Base-by-base conservation (phyloP, 148 eudicot species). In the Vaccinium vitisidaea region DNA sequence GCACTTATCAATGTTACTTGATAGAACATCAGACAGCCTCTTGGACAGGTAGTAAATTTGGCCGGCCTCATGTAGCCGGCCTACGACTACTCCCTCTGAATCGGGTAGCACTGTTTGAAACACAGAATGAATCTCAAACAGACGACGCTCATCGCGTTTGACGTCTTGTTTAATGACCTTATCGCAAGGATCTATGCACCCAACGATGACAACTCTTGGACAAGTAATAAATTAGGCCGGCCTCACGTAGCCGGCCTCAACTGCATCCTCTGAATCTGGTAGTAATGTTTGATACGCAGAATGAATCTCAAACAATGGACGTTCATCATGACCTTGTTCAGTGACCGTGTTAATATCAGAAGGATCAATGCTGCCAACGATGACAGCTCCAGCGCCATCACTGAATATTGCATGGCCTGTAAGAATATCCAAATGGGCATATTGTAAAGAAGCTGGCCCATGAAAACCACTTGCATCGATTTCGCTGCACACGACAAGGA, bases 381-480 rank as follows among this genome's bases (percentile, higher is more conserved):
- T 85, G 0, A 65, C 18, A 2, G 84, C 84, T 0, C 76, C 84
- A 6, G 87, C 84, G 5, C 87, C 87, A 30, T 85, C 87, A 1
- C 87, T 84, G 16, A 85, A 85, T 3, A 85, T 16, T 0, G 84
- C 82, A 11, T 81, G 75, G 27, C 84, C 82, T 2, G 82, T 76
- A 1, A 85, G 81, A 8, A 39, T 63, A 36, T 85, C 84, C 6
- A 71, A 12, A 4, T 70, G 79, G 75, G 84, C 27, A 4, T 81
- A 59, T 0, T 55, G 59, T 5, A 55, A 55, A 15, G 59, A 55
- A 55, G 19, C 21, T 0, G 87, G 84, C 14, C 83, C 84, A 23
- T 55, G 80, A 15, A 74, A 74, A 36, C 21, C 49, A 15, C n/a
- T 32, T 21, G 58, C 74, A 8, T 11, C 25, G 65, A 75, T n/a